phyloP scores from a whole-genome alignment of 2,329 filamentous ascomycete species.

The Botrytis elliptica region DNA sequence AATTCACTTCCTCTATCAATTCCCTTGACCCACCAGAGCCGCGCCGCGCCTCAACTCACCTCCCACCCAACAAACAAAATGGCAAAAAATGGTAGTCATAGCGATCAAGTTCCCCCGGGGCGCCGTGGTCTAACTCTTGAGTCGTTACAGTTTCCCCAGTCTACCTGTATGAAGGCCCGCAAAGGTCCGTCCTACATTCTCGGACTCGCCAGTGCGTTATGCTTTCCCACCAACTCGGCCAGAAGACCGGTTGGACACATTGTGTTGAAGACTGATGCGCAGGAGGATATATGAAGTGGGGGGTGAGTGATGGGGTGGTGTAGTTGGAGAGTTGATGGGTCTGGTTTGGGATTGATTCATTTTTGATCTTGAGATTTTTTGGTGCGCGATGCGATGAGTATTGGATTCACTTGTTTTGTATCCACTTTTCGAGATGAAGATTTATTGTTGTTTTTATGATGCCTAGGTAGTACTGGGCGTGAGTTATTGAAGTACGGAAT shows the following conservation, averaged over 20 bases:
- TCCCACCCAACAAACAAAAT: not conserved
- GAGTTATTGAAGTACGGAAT: not conserved
- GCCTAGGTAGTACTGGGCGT: not conserved
- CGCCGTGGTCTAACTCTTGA: not conserved
- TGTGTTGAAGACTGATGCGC: not conserved
- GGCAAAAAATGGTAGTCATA: not conserved
- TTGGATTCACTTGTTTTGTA: not conserved
- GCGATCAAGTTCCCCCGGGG: not conserved
- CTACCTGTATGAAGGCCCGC: constrained; percentile 10
- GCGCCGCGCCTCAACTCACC: not conserved
- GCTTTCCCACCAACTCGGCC: not conserved
- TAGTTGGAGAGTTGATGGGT: not conserved
- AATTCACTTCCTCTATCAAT: not conserved
- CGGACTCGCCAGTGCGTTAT: not conserved
- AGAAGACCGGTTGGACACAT: not conserved
- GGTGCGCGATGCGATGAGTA: not conserved
- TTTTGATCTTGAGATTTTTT: not conserved
- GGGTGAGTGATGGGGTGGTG: not conserved
- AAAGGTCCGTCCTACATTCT: constrained; percentile 8
- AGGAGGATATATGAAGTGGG: not conserved
- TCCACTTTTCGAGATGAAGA: not conserved
- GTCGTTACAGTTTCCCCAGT: constrained; percentile 5
- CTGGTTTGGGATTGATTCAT: not conserved
- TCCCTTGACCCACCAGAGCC: not conserved
- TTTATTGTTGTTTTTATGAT: not conserved